These are phyloP conservation scores for Diospyros kaki DNA, from an alignment of 148 eudicot species.

Conservation along the genomic window DNA sequence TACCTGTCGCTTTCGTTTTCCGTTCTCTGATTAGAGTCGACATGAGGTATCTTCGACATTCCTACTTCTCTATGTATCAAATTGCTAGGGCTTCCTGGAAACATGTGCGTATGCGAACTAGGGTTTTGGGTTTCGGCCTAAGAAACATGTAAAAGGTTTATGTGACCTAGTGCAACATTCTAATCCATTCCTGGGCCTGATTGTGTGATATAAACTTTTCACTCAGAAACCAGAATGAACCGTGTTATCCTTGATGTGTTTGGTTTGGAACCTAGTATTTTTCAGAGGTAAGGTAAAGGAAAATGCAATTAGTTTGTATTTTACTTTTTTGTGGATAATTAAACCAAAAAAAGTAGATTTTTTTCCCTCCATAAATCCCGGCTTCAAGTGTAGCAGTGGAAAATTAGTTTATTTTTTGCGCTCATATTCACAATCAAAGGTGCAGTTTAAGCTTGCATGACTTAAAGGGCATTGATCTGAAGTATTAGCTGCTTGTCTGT, in stretches of 20 bases:
- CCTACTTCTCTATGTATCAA: background rate
- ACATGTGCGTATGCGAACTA: background rate
- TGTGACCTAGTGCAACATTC: too few species aligned
- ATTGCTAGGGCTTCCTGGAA: background rate
- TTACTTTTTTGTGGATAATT: too few species aligned
- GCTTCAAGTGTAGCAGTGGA: too few species aligned
- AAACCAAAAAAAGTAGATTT: too few species aligned
- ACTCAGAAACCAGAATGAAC: background rate
- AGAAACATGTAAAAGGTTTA: background rate
- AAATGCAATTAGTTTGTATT: too few species aligned
- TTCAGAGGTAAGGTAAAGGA: too few species aligned
- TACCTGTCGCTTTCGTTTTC: background rate
- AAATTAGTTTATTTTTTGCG: background rate
- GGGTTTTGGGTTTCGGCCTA: background rate
- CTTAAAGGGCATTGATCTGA: background rate
- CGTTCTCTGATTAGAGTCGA: background rate
- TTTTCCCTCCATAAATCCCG: too few species aligned
- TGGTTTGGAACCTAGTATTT: too few species aligned
- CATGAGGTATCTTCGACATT: slow-evolving; percentile 11
- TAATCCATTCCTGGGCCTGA: background rate
- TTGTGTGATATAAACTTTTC: background rate
- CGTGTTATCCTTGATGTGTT: too few species aligned
- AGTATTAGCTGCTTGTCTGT: background rate
- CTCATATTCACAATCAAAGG: background rate
- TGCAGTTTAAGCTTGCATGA: background rate